Evolutionary conservation across 192 early-diverging fungal species (phyloP).

Genomic region (Linnemannia zychae): DNA sequence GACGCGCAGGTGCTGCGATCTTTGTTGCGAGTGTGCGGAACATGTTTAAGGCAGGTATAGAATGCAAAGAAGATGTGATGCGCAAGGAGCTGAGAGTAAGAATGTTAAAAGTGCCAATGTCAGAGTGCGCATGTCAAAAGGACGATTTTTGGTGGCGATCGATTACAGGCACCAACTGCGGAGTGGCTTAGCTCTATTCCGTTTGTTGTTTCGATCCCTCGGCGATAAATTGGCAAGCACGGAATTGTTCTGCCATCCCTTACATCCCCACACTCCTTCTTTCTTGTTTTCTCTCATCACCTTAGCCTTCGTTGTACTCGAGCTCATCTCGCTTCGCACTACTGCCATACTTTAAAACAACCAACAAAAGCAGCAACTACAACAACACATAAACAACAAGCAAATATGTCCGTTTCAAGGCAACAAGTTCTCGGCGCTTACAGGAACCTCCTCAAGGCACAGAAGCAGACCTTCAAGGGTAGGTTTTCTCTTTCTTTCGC

Average conservation of each 20-base stretch:
- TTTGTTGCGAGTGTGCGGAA: constrained; percentile 40
- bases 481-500: background rate
- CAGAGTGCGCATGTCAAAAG: background rate
- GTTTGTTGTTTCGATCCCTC: background rate
- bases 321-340: no score
- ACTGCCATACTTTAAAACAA: background rate
- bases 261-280: no score
- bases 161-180: background rate
- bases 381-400: constrained; percentile 2
- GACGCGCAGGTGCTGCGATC: constrained; percentile 14
- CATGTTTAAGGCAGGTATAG: constrained; percentile 9
- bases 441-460: constrained; percentile 54
- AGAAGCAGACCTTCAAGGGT: constrained; percentile 57
- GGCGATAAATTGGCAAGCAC: no score
- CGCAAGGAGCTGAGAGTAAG: no score
- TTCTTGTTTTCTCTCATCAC: no score
- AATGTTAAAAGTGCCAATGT: background rate
- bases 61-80: background rate
- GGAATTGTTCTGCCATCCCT: no score
- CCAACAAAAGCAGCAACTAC: no score
- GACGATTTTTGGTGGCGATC: background rate
- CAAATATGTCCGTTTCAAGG: constrained; percentile 43
- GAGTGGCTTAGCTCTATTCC: background rate
- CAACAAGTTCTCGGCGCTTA: constrained; percentile 55
- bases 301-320: no score